A percentile compares a stretch with the other conserved stretches of the same genome.
Evolutionary conservation across 2,329 filamentous ascomycete genomes (phyloP).

Genomic region (Stagonosporopsis rhizophila): DNA sequence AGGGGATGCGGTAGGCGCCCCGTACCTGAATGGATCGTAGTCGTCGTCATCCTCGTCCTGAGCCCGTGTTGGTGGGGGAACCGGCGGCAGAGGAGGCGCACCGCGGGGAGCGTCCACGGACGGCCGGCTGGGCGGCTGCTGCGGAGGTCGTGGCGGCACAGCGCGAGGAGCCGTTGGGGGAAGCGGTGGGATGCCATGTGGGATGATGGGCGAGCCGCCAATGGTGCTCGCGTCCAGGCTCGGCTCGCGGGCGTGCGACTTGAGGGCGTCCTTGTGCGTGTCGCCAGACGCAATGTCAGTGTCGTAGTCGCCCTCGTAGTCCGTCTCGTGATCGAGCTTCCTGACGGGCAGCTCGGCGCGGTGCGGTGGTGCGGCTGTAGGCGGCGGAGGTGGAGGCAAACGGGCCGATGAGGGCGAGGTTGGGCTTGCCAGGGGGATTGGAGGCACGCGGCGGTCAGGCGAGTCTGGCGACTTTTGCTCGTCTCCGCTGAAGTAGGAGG

Average conservation of each 20-base stretch:
- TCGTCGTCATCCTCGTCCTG: conserved; percentile 56
- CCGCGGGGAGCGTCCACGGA: conserved; percentile 71
- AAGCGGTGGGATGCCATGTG: conserved; percentile 44
- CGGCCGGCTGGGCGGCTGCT: conserved; percentile 62
- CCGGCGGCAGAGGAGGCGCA: conserved; percentile 70
- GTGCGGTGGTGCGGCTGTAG: conserved; percentile 49
- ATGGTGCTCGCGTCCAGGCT: conserved; percentile 71
- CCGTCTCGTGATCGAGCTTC: conserved; percentile 72
- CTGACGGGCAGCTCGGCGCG: conserved; percentile 41
- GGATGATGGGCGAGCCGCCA: conserved; percentile 49
- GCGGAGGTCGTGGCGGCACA: conserved; percentile 62
- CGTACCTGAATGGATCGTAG: conserved; percentile 71
- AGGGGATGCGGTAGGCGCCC: conserved; percentile 22
- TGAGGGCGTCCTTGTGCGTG: conserved; percentile 93
- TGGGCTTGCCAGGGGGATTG: conserved; percentile 60
- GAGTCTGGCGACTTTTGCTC: conserved; percentile 37
- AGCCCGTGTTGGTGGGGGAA: conserved; percentile 69
- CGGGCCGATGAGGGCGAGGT: conserved; percentile 44
- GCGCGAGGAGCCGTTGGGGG: conserved; percentile 50
- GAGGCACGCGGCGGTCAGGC: conserved; percentile 51
- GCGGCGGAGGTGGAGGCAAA: conserved; percentile 58
- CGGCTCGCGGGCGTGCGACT: conserved; percentile 77
- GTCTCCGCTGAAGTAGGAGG: conserved; percentile 52
- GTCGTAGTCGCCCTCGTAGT: conserved; percentile 98
- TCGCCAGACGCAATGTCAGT: conserved; percentile 94